Conservation (phyloP, 2,329 filamentous ascomycete genomes). For the Onygenales sp. region DNA sequence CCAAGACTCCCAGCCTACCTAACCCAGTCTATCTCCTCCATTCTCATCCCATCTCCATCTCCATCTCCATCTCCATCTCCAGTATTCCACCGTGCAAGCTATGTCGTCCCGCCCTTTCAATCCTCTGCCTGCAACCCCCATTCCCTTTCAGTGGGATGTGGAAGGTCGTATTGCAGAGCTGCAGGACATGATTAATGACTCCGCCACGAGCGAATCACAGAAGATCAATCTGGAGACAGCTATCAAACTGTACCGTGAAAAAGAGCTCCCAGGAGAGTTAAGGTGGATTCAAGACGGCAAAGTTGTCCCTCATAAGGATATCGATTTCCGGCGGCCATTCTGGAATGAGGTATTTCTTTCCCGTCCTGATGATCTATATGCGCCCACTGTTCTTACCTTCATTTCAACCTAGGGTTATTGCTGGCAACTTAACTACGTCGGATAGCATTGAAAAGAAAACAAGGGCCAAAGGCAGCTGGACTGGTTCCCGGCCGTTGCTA, state of each 20-base stretch:
- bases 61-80: too few relatives aligned
- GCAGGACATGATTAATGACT: not conserved
- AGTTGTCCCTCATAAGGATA: not conserved
- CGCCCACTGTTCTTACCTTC: not conserved
- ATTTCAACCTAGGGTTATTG: conserved; percentile 7
- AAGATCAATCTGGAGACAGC: not conserved
- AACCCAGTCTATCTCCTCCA: too few relatives aligned
- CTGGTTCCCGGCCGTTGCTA: too few relatives aligned
- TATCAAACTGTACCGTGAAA: conserved; percentile 2
- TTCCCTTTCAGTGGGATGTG: not conserved
- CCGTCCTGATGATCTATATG: too few relatives aligned
- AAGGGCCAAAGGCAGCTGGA: too few relatives aligned
- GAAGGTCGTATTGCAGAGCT: not conserved
- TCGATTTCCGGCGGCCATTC: conserved; percentile 2
- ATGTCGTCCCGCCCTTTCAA: not conserved
- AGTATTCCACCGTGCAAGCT: not conserved
- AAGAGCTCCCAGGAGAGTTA: not conserved
- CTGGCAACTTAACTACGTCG: too few relatives aligned
- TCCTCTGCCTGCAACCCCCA: not conserved
- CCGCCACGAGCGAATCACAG: not conserved
- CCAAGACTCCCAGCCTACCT: too few relatives aligned
- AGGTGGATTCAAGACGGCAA: conserved; percentile 1
- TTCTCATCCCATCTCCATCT: too few relatives aligned
- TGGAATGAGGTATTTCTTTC: conserved; percentile 7
- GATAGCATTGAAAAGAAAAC: too few relatives aligned